Evolutionary conservation across 768 basidiomycete species (phyloP).

Genomic region (Tulasnella sp.): DNA sequence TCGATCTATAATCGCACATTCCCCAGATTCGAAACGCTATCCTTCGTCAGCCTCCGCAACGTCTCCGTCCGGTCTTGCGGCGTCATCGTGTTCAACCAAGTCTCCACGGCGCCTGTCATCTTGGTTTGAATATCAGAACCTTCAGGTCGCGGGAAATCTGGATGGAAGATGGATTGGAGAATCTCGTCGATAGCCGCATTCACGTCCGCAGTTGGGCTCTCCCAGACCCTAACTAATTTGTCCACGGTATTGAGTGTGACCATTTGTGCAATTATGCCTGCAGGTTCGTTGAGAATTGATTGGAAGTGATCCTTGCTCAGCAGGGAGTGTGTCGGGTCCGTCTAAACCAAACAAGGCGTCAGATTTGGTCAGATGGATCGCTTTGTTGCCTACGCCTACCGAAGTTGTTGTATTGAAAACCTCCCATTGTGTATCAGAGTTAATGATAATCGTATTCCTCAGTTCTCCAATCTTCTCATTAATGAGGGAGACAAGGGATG

Average conservation of each 20-base stretch:
- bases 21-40: background rate
- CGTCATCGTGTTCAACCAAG: constrained; percentile 19
- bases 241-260: constrained; percentile 57
- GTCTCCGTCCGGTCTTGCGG: constrained; percentile 3
- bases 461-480: constrained; percentile 13
- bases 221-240: constrained; percentile 16
- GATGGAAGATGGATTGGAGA: constrained; percentile 28
- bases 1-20: constrained; percentile 26
- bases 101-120: constrained; percentile 19
- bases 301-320: constrained; percentile 65
- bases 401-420: constrained; percentile 25
- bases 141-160: constrained; percentile 13
- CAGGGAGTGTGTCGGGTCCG: constrained; percentile 31
- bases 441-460: constrained; percentile 21
- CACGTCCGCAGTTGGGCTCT: constrained; percentile 16
- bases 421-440: constrained; percentile 24
- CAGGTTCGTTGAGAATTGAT: constrained; percentile 73
- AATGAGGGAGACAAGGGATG: constrained; percentile 15
- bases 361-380: background rate
- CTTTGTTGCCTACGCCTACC: background rate
- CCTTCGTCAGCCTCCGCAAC: constrained; percentile 23
- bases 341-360: background rate
- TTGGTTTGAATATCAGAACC: constrained; percentile 9
- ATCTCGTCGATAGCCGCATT: constrained; percentile 15
- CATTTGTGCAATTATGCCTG: constrained; percentile 69